phyloP scores from a whole-genome alignment of 768 basidiomycete genomes.

The Boletellus ananas region DNA sequence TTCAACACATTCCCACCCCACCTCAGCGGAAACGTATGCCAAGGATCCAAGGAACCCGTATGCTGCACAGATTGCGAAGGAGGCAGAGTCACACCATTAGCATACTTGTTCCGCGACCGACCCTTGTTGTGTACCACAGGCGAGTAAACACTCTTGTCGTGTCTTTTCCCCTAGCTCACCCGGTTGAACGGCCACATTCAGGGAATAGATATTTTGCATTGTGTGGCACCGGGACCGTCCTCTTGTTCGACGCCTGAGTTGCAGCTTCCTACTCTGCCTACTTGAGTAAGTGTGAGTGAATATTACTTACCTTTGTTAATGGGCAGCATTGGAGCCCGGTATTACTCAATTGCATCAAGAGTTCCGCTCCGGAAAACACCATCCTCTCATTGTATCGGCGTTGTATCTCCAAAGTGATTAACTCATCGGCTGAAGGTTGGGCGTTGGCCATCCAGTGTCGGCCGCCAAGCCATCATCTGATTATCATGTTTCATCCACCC shows the following conservation, averaged over 20 bases:
- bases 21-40: slow-evolving; percentile 59
- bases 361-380: no score
- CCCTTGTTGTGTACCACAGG: slow-evolving; percentile 6
- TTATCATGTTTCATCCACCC: neutral
- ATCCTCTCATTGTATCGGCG: no score
- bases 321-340: no score
- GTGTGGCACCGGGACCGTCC: slow-evolving; percentile 15
- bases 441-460: no score
- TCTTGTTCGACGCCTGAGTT: slow-evolving; percentile 3
- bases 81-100: slow-evolving; percentile 46
- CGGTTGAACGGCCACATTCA: neutral
- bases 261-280: neutral
- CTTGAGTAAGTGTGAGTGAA: neutral
- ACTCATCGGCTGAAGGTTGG: no score
- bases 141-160: neutral
- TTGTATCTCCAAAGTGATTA: no score
- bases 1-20: slow-evolving; percentile 1
- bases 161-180: neutral
- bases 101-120: neutral
- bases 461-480: neutral
- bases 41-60: slow-evolving; percentile 83
- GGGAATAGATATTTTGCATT: slow-evolving; percentile 14
- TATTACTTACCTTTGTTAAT: no score
- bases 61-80: slow-evolving; percentile 69
- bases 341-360: no score